Base-by-base conservation (phyloP, 2,329 filamentous ascomycete genomes). In the Penicillium sp. region DNA sequence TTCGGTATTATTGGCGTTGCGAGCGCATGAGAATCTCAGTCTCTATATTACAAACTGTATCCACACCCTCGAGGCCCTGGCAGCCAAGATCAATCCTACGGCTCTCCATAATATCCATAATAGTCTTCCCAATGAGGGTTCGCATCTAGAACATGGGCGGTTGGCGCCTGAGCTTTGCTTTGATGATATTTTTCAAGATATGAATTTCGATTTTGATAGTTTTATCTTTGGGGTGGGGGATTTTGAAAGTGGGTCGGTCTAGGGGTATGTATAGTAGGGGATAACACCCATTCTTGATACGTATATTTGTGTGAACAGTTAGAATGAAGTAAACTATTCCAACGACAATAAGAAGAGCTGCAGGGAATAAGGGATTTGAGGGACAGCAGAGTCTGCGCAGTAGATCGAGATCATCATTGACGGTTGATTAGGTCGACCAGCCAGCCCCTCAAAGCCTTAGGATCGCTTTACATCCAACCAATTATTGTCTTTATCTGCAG, bases 1-100 rank as follows among this genome's bases (percentile, higher is more conserved):
- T 19, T 62, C 35, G 38, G 62, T 69, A 19, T 53, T 72, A 50
- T 56, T 62, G 11, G 63, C 61, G 9, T 19, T 48, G 7, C 46
- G 21, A 9, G 46, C 46, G 8, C 46, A 48, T 48, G 46, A 15
- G 5, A 9, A 15, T 26, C 21, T 48, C 8, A 23, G n/a, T 48
- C 8, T 8, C 9, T 48, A 48, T 15, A 19, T 23, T 11, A 4
- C 2, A 1, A 21, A 48, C 3, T 48, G 46, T 48, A 8, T 3
- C 3, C 1, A 9, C 9, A 15, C 21, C 2, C 26, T 48, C 13
- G 19, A 29, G n/a, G 26, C 9, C 2, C 46, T 48, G 29, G 46
- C 46, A 1, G 23, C 8, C 3, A 48, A 21, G 19, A 48, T 48
- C 19, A 21, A 8, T 9, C 15, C 15, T n/a, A 45, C 17, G 44